Base-by-base conservation (phyloP, 148 eudicot species). In the Chenopodium album region DNA sequence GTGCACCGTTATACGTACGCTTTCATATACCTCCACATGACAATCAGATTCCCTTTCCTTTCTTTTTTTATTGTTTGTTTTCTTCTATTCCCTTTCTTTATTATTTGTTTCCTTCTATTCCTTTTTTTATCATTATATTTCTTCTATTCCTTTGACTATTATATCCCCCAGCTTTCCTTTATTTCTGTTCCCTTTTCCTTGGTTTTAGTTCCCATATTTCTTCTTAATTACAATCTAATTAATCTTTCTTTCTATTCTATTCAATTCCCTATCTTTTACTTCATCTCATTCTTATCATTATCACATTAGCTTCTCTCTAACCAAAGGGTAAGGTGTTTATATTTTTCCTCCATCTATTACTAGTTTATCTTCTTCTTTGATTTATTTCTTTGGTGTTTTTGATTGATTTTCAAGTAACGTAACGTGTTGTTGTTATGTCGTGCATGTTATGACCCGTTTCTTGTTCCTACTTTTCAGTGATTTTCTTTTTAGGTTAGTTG, bases 141-240 rank as follows among this genome's bases (percentile, higher is more conserved):
- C 85, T 82, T 84, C 86, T 80, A 84, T 84, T 85, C 87, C 75
- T 85, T 85, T 85, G 84, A 85, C 87, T 85, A 81, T 4, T 78
- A 81, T 71, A 32, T 67, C 68, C 86, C 32, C 71, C 34, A 23
- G 76, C 68, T 76, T 77, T 81, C 87, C 87, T 85, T 81, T 85
- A 85, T 85, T 85, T 85, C 87, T 85, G 87, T 81, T 73, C 84
- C 87, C 87, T 54, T 46, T 16, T 41, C 82, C 87, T 85, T 84
- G 87, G 22, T 77, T n/a, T 77, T 71, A 76, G 74, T 80, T 48
- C 77, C 83, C 22, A 41, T 31, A 31, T 31, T 41, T 70, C 78
- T 71, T 48, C 73, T 79, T 79, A 68, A 84, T 80, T 76, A 70
- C 29, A 14, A 52, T 17, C 62, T 56, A 56, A 56, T 56, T 56